Evolutionary conservation across 1,284 basidiomycete genomes (phyloP), one percentile per base, ranked within the genome.

Genomic region (Rhodotorula mucilaginosa): DNA sequence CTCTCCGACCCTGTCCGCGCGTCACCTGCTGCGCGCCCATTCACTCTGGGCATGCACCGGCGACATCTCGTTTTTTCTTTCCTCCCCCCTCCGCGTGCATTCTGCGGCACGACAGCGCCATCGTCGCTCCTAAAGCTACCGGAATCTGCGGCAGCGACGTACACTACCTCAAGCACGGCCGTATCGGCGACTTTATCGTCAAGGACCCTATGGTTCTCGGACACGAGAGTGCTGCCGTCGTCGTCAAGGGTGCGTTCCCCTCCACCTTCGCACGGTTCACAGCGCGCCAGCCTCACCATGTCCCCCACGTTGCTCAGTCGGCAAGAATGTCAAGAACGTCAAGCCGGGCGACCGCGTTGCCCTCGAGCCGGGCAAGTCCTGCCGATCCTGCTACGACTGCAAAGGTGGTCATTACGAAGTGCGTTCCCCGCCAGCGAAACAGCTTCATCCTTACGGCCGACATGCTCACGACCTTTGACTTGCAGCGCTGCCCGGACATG

Each of bases 71-170:
- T 8, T 29, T 16, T 48, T n/a, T n/a, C 31, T 23, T 39, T 18
- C 18, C 10, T 8, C 8, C 48, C 13, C 2, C n/a, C 44, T 48
- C 4, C 10, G 23, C 19, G 29, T 39, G 18, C 13, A 26, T 39
- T 44, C 23, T 44, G 12, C n/a, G 5, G 39, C 39, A 44, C 39
- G 26, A 39, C 63, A 77, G 76, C 78, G 93, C 95, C 58, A 87
- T 97, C 47, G 88, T 98, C 61, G 87, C 92, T 79, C 89, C 97
- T 62, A 93, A 93, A 82, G 94, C 96, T 83, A 94, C 93, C 31
- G 91, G 92, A 68, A 92, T 95, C 74, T 95, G 93, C 81, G 92
- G 92, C 47, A 92, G 90, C 60, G 92, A 95, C 85, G 91, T 90
- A 39, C 89, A 93, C 80, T 91, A 90, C 82, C 83, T 91, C 65